These are phyloP conservation scores for Boletus sp. DNA, from an alignment of 768 basidiomycete species.

Conservation along the genomic window DNA sequence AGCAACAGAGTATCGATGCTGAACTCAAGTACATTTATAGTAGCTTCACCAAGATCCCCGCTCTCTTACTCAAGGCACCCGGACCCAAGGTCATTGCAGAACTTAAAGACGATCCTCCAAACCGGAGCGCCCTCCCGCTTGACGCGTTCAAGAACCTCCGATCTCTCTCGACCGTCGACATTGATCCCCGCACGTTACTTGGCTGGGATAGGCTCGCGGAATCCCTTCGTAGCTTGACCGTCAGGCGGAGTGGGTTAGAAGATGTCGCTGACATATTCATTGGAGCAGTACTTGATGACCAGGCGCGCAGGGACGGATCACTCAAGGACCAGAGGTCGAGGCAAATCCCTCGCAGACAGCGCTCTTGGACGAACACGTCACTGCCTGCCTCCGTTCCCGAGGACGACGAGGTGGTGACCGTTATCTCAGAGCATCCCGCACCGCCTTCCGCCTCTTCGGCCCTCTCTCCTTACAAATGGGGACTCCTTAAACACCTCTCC, in stretches of 20 bases:
- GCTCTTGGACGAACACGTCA: constrained; percentile 47
- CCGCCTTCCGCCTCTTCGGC: constrained; percentile 29
- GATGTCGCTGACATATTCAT: constrained; percentile 77
- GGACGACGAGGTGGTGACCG: constrained; percentile 33
- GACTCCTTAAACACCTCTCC: constrained; percentile 69
- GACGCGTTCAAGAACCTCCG: constrained; percentile 84
- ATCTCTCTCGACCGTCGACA: constrained; percentile 67
- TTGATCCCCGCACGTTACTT: constrained; percentile 77
- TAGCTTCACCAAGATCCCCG: constrained; percentile 86
- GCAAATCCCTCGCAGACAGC: constrained; percentile 42
- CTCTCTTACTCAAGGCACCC: constrained; percentile 64
- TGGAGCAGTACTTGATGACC: constrained; percentile 72
- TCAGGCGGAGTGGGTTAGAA: constrained; percentile 77
- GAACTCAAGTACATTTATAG: constrained; percentile 88
- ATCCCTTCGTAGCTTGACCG: constrained; percentile 66
- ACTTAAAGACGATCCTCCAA: constrained; percentile 63
- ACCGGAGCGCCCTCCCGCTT: constrained; percentile 73
- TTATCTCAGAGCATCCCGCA: constrained; percentile 19
- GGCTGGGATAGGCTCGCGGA: constrained; percentile 82
- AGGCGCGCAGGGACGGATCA: constrained; percentile 58
- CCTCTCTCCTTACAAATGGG: constrained; percentile 67
- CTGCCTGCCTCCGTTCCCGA: constrained; percentile 60
- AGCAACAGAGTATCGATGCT: constrained; percentile 56
- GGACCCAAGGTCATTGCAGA: constrained; percentile 65
- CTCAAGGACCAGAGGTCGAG: constrained; percentile 44